These are phyloP conservation scores for Grammothele lineata DNA, from an alignment of 768 basidiomycete species.

Conservation along the genomic window DNA sequence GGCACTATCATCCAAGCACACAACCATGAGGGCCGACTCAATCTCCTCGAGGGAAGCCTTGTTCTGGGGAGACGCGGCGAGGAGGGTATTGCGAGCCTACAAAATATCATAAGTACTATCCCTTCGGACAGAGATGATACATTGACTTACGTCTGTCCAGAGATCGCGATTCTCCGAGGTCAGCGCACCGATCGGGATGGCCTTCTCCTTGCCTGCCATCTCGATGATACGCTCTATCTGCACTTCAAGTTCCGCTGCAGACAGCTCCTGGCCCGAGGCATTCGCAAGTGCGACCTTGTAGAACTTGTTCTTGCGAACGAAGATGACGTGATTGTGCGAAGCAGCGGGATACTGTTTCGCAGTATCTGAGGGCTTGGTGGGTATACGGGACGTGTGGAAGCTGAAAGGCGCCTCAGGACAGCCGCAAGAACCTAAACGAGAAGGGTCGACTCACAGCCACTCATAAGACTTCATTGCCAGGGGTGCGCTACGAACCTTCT, in stretches of 20 bases:
- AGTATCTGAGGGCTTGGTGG: conserved; percentile 76
- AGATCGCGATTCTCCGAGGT: conserved; percentile 86
- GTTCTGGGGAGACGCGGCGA: conserved; percentile 65
- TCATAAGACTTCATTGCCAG: conserved; percentile 94
- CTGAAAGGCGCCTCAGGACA: too few relatives aligned
- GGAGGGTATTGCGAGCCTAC: conserved; percentile 55
- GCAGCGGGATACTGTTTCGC: conserved; percentile 75
- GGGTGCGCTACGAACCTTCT: conserved; percentile 72
- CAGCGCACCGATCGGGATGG: conserved; percentile 64
- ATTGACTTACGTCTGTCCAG: conserved; percentile 78
- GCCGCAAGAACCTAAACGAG: too few relatives aligned
- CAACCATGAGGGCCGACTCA: conserved; percentile 84
- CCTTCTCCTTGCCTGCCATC: conserved; percentile 46
- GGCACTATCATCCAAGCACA: conserved; percentile 78
- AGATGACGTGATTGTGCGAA: conserved; percentile 82
- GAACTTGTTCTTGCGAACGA: conserved; percentile 88
- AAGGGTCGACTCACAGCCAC: conserved; percentile 60
- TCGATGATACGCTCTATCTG: conserved; percentile 70
- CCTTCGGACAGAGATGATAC: too few relatives aligned
- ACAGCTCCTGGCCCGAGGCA: conserved; percentile 63
- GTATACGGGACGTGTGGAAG: conserved; percentile 92
- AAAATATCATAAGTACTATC: too few relatives aligned
- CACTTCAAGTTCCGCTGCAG: conserved; percentile 78
- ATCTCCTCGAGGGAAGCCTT: conserved; percentile 67
- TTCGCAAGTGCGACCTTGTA: conserved; percentile 75